phyloP scores from a whole-genome alignment of 148 eudicot genomes.

The Rhododendron griersonianum region DNA sequence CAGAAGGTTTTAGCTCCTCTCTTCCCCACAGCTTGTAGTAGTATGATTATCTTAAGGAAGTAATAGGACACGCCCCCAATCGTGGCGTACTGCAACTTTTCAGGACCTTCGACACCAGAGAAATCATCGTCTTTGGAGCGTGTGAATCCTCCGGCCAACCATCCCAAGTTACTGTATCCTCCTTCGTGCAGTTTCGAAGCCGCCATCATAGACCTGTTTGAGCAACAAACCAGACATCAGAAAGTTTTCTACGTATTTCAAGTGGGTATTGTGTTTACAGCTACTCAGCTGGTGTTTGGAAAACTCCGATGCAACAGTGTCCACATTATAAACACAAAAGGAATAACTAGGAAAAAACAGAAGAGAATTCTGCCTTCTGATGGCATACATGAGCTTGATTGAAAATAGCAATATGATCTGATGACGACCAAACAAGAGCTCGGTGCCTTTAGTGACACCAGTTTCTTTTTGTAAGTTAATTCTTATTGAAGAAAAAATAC shows the following conservation, averaged over 20 bases:
- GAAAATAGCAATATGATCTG: background rate
- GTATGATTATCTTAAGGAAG: background rate
- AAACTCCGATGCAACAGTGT: no score
- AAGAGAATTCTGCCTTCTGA: no score
- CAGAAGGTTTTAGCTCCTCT: background rate
- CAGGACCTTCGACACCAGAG: conserved; percentile 56
- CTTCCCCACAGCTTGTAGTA: background rate
- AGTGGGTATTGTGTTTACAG: no score
- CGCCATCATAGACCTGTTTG: conserved; percentile 69
- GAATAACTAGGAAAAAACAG: background rate
- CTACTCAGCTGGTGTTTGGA: background rate
- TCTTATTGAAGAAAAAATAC: background rate
- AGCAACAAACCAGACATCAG: no score
- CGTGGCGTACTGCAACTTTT: conserved; percentile 84
- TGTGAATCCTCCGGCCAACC: conserved; percentile 86
- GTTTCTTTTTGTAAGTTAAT: background rate
- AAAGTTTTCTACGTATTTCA: no score
- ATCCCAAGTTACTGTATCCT: conserved; percentile 75
- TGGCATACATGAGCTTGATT: background rate
- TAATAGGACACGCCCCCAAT: conserved; percentile 47
- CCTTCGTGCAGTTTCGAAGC: conserved; percentile 59
- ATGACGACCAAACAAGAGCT: no score
- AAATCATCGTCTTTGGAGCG: conserved; percentile 63
- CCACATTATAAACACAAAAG: no score
- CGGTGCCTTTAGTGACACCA: no score